A percentile compares a stretch with the other conserved stretches of the same genome.
phyloP scores from a whole-genome alignment of 1,284 basidiomycete genomes.

The Naganishia liquefaciens region DNA sequence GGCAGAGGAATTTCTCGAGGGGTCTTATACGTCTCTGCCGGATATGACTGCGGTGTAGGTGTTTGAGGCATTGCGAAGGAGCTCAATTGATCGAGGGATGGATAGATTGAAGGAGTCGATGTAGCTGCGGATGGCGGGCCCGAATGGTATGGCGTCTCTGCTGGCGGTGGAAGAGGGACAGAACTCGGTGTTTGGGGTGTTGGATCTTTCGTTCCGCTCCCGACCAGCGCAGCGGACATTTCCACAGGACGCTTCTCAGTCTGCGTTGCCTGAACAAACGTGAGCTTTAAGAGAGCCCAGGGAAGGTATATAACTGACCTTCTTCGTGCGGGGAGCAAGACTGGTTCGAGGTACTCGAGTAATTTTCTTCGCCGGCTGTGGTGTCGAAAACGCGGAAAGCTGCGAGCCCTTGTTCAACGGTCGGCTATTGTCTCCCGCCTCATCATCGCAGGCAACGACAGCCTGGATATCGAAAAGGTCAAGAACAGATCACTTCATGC shows the following conservation, averaged over 20 bases:
- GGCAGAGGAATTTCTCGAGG: constrained; percentile 41
- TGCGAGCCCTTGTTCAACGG: not conserved
- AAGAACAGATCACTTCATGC: no score
- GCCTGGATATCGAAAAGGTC: no score
- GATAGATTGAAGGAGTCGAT: constrained; percentile 20
- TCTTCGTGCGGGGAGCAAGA: constrained; percentile 27
- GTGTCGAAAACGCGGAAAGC: constrained; percentile 17
- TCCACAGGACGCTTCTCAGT: not conserved
- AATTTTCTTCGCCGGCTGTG: constrained; percentile 24
- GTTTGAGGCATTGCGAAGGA: constrained; percentile 13
- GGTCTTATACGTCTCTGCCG: constrained; percentile 25
- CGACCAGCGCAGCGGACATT: not conserved
- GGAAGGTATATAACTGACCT: not conserved
- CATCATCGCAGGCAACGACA: no score
- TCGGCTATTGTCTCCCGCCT: no score
- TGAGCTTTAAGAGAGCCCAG: not conserved
- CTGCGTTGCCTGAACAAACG: not conserved
- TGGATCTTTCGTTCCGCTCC: not conserved
- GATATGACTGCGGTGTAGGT: not conserved
- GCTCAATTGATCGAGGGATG: constrained; percentile 18
- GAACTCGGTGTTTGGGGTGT: constrained; percentile 35
- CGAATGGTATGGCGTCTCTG: constrained; percentile 38
- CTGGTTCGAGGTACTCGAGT: constrained; percentile 30
- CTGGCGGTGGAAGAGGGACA: constrained; percentile 37
- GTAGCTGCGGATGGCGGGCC: constrained; percentile 4